These are phyloP conservation scores for Albophoma yamanashiensis DNA, from an alignment of 2,329 filamentous ascomycete species.

Conservation along the genomic window DNA sequence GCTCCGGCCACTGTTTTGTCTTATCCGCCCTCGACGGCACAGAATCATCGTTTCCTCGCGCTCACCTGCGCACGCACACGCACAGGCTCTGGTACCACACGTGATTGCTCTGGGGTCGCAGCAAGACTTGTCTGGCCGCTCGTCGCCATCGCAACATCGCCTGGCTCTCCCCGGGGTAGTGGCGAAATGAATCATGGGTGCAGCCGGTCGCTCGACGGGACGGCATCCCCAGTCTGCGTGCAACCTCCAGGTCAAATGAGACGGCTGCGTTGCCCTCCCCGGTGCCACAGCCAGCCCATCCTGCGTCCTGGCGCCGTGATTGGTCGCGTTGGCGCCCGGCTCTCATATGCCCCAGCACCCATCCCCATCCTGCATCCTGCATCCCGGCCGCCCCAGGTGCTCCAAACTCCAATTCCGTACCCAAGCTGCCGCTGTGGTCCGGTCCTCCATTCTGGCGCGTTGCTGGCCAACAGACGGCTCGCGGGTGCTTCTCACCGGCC, in stretches of 20 bases:
- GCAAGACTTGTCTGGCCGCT: not conserved
- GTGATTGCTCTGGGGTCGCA: not conserved
- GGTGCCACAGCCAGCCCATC: not conserved
- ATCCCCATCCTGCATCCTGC: not conserved
- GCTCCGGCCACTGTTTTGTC: not conserved
- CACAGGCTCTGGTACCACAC: not conserved
- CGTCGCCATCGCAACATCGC: conserved; percentile 2
- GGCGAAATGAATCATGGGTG: conserved; percentile 5
- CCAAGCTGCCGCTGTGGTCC: not conserved
- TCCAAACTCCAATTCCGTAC: too few relatives aligned
- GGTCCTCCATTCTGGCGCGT: not conserved
- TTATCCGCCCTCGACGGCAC: not conserved
- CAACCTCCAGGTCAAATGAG: not conserved
- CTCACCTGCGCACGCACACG: not conserved
- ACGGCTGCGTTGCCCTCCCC: not conserved
- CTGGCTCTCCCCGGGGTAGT: not conserved
- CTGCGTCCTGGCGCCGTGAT: conserved; percentile 12
- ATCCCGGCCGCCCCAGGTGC: too few relatives aligned
- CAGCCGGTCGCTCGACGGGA: conserved; percentile 1
- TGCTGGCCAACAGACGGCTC: too few relatives aligned
- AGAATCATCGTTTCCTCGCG: not conserved
- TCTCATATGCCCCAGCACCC: conserved; percentile 7
- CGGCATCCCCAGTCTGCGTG: not conserved
- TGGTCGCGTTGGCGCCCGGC: conserved; percentile 23
- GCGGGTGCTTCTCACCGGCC: not conserved